Percentiles rank a stretch among this genome's conserved stretches.
phyloP scores from a whole-genome alignment of 768 basidiomycete genomes.

The Strobilomyces echinocephalus region DNA sequence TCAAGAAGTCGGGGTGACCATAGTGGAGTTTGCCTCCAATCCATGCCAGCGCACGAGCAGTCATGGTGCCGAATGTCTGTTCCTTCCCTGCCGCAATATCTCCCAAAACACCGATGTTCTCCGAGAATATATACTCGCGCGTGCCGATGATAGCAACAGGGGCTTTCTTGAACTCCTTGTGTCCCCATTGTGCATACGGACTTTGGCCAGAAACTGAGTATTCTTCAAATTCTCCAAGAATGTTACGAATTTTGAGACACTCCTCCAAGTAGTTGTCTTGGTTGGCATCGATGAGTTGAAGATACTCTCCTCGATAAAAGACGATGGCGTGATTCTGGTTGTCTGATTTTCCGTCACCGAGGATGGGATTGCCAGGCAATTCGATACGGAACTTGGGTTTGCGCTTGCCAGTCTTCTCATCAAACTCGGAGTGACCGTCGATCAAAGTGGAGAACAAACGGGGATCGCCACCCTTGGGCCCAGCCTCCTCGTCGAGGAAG shows the following conservation, averaged over 20 bases:
- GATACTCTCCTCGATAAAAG: conserved; percentile 98
- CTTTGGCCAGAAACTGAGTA: conserved; percentile 86
- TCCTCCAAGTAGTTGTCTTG: conserved; percentile 99
- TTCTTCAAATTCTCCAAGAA: conserved; percentile 97
- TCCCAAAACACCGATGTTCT: conserved; percentile 98
- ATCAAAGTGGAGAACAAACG: conserved; percentile 89
- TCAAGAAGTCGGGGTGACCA: conserved; percentile 98
- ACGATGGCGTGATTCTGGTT: conserved; percentile 99
- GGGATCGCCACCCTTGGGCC: conserved; percentile 83
- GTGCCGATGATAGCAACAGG: conserved; percentile 98
- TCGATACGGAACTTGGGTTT: conserved; percentile 98
- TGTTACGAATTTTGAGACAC: conserved; percentile 96
- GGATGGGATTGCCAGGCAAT: conserved; percentile 96
- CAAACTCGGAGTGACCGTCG: conserved; percentile 94
- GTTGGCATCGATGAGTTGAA: conserved; percentile 99
- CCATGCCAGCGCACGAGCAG: conserved; percentile 91
- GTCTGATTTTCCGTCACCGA: conserved; percentile 98
- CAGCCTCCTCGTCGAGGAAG: conserved; percentile 93
- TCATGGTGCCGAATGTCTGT: conserved; percentile 99
- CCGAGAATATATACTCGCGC: conserved; percentile 99
- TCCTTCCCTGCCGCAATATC: conserved; percentile 99
- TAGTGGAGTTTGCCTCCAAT: conserved; percentile 99
- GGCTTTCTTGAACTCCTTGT: conserved; percentile 84
- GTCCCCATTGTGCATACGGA: conserved; percentile 94
- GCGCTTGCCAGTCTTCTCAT: conserved; percentile 81